Percentiles rank a stretch among this genome's conserved stretches.
These are phyloP conservation scores for Umbelopsis sp. DNA, from an alignment of 371 early-diverging fungal species.

Conservation along the genomic window DNA sequence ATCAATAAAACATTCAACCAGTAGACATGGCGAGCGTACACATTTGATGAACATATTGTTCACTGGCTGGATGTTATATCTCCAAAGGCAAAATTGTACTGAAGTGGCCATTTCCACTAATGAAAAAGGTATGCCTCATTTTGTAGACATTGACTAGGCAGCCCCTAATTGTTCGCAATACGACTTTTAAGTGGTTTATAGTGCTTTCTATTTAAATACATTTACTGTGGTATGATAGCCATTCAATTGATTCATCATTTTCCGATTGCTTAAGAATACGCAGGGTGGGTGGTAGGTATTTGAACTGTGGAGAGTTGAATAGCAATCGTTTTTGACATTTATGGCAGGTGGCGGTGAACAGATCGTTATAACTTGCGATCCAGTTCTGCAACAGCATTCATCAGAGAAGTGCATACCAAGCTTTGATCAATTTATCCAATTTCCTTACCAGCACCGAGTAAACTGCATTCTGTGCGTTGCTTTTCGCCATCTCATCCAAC, in stretches of 20 bases:
- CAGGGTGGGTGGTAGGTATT: constrained; percentile 46
- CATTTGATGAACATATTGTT: too few species aligned
- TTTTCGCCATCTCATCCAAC: constrained; percentile 41
- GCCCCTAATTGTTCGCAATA: neutral
- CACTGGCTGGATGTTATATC: too few species aligned
- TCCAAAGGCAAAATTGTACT: too few species aligned
- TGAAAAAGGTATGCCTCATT: too few species aligned
- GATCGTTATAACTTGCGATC: constrained; percentile 42
- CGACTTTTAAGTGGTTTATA: neutral
- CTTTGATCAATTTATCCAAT: neutral
- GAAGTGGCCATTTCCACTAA: too few species aligned
- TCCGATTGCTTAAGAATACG: constrained; percentile 24
- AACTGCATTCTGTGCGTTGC: constrained; percentile 39
- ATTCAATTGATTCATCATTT: neutral
- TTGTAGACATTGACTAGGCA: too few species aligned
- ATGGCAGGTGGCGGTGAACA: constrained; percentile 44
- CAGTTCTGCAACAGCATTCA: constrained; percentile 32
- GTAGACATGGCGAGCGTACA: too few species aligned
- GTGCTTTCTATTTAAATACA: constrained; percentile 6
- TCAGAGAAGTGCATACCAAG: neutral
- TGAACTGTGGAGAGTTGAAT: constrained; percentile 50
- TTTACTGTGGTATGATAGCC: constrained; percentile 1
- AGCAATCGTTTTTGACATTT: constrained; percentile 48
- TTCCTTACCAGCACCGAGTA: constrained; percentile 35
- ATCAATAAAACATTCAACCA: neutral